phyloP scores from a whole-genome alignment of 768 basidiomycete genomes.

The Suillus paluster region DNA sequence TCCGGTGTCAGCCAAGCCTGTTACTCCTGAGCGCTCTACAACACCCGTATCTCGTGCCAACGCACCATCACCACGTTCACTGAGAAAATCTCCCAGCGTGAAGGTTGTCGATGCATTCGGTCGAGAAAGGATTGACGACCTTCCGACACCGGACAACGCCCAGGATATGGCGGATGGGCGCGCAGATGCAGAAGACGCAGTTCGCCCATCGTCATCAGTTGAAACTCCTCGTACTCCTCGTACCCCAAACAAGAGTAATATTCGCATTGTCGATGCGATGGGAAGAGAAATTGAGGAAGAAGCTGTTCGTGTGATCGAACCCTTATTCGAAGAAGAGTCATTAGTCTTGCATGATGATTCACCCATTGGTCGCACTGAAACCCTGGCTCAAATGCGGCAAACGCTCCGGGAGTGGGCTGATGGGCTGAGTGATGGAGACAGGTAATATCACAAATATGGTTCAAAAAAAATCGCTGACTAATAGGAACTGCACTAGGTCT shows the following conservation, averaged over 20 bases:
- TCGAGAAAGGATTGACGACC: conserved; percentile 41
- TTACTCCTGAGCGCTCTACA: conserved; percentile 26
- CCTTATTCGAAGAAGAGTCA: conserved; percentile 22
- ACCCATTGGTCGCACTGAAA: conserved; percentile 47
- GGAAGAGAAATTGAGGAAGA: conserved; percentile 57
- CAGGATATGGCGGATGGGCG: conserved; percentile 12
- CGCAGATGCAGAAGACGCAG: conserved; percentile 24
- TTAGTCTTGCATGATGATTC: conserved; percentile 27
- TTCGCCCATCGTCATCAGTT: conserved; percentile 13
- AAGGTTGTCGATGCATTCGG: conserved; percentile 78
- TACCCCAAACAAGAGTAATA: conserved; percentile 41
- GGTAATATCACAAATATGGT: conserved; percentile 41
- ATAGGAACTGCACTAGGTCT: conserved; percentile 36
- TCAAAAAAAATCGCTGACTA: background rate
- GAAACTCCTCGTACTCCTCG: conserved; percentile 22
- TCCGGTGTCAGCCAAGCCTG: conserved; percentile 14
- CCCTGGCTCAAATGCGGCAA: conserved; percentile 59
- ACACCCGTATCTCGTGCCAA: conserved; percentile 31
- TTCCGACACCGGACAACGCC: conserved; percentile 7
- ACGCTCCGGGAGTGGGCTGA: conserved; percentile 61
- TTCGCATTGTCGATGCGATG: conserved; percentile 73
- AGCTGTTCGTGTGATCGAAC: conserved; percentile 18
- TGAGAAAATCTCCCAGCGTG: conserved; percentile 55
- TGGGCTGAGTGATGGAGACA: conserved; percentile 60
- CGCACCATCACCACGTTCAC: conserved; percentile 35